Evolutionary conservation across 1,284 basidiomycete genomes (phyloP), one percentile per base, ranked within the genome.

Genomic region (Peniophora sp.): DNA sequence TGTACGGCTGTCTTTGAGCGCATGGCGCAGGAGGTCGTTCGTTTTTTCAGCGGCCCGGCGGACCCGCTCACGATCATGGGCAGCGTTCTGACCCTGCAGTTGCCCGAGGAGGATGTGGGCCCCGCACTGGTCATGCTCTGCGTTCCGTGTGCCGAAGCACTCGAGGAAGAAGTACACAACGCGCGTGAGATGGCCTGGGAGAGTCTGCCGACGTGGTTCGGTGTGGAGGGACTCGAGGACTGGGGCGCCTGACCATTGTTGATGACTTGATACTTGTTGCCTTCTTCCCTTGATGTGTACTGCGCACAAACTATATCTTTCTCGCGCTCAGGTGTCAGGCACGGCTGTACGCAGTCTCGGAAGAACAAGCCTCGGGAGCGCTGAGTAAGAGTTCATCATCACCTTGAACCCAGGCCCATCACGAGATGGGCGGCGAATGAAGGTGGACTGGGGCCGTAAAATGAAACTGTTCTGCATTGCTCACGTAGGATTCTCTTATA

Each of bases 1-100:
- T 88, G 85, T 61, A 81, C 82, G 61, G 70, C 79, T 27, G 81
- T 81, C 3, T 87, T 86, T 58, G 85, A 88, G 60, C 73, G 75
- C 18, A 76, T 84, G 54, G 85, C 80, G 3, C 83, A 83, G 57
- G 81, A 85, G 58, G 75, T 88, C 41, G 71, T 88, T 51, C 75
- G 81, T 35, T 83, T 85, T 57, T 73, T 82, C 53, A 85, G 85
- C 59, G 82, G 82, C n/a, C 78, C 81, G 54, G 79, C 78, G 11
- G 85, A 88, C 55, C 83, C 84, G 1, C 66, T 88, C 34, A 82
- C 81, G 55, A 78, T 81, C 14, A 83, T 88, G 58, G 69, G 76
- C 57, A 80, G 85, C 51, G 76, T 79, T 42, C 72, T 83, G 55
- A 60, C 76, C 45, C 81, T 86, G 73, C 74, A 2, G 71, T 75